phyloP scores from a whole-genome alignment of 1,284 basidiomycete species.

The Rhodotorula sp. region DNA sequence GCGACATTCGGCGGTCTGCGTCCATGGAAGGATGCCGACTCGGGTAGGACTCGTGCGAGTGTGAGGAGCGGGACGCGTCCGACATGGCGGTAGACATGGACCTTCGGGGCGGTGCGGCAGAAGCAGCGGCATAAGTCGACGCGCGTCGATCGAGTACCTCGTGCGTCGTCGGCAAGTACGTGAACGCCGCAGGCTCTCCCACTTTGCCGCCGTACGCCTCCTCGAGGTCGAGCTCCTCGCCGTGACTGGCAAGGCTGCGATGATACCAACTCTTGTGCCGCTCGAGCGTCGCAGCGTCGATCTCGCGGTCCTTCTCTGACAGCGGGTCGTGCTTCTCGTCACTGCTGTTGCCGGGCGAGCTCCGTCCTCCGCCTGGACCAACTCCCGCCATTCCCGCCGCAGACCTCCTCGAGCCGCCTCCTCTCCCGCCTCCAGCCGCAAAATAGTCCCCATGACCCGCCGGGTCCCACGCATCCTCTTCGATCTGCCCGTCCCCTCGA shows the following conservation, averaged over 20 bases:
- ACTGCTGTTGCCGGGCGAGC: background rate
- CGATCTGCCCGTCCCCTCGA: conserved; percentile 24
- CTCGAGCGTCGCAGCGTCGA: conserved; percentile 23
- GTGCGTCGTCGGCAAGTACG: background rate
- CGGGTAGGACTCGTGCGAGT: conserved; percentile 13
- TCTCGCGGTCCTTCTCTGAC: conserved; percentile 15
- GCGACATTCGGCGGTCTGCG: conserved; percentile 15
- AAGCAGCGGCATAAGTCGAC: too few species aligned
- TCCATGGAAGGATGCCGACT: background rate
- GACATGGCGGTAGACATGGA: conserved; percentile 18
- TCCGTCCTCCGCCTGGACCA: background rate
- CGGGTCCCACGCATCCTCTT: conserved; percentile 31
- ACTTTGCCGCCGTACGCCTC: conserved; percentile 6
- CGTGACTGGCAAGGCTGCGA: background rate
- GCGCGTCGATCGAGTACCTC: background rate
- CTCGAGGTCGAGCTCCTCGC: conserved; percentile 3
- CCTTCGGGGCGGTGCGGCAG: background rate
- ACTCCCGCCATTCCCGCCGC: background rate
- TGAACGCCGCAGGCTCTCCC: background rate
- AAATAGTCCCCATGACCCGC: conserved; percentile 6
- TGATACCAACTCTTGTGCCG: conserved; percentile 29
- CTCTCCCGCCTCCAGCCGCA: background rate
- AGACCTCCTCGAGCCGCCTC: background rate
- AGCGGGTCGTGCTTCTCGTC: conserved; percentile 14
- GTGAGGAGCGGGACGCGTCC: conserved; percentile 11